Evolutionary conservation across 2,329 filamentous ascomycete genomes (phyloP), one percentile per base, ranked within the genome.

Genomic region (Penicillium sp.): DNA sequence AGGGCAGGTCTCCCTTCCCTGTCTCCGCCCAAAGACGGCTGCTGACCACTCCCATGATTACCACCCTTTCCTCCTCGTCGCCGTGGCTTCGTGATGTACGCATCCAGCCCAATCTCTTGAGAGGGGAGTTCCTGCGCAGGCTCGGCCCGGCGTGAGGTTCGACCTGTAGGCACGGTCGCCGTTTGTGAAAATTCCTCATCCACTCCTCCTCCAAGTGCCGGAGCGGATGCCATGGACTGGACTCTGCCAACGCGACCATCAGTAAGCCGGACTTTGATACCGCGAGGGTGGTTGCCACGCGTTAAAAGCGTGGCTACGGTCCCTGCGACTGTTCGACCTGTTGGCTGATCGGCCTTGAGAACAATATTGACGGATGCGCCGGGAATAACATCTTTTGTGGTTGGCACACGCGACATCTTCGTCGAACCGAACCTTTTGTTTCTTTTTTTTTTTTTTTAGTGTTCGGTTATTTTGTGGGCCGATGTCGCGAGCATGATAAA

Each of bases 181-280:
- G 11, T 41, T 41, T 41, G 35, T 5, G 35, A 41, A 17, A 15
- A 41, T 13, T 8, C 11, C 35, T 13, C 35, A 15, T 17, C 13
- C 11, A 8, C 35, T 41, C 11, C 35, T 41, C 35, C 35, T 41
- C 11, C 35, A 41, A 11, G 5, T 49, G 17, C 23, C 53, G 26
- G 4, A 26, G 11, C 35, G 15, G 35, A 11, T 46, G 17, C 23
- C 53, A 69, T 61, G 17, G 65, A 67, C 75, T 93, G 91, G 30
- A 94, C 91, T 17, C 91, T 81, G 2, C 91, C 91, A 3, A 94
- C 86, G 29, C 89, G 83, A 1, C 91, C 91, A 73, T 91, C 90
- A 1, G 80, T 78, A 6, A 94, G 81, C 2, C 91, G 86, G 26
- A 93, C 90, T 75, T 93, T 94, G 79, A 93, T 91, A 41, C 91